Conservation (phyloP, 2,329 filamentous ascomycete species). For the Septoria linicola region DNA sequence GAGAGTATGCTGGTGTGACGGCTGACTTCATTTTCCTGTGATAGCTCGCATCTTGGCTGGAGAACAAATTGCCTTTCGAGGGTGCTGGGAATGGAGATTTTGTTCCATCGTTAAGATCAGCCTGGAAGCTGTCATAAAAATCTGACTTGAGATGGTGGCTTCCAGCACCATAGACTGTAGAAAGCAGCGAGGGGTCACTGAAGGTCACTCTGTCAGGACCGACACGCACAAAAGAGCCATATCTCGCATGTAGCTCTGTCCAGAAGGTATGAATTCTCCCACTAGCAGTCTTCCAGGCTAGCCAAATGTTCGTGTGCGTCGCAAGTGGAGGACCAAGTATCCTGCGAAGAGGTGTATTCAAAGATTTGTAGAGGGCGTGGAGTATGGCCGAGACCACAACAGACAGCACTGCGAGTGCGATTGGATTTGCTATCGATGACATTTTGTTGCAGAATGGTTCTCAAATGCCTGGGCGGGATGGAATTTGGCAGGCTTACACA, state of each 20-base stretch:
- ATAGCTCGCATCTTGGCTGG: background rate
- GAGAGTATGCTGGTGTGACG: constrained; percentile 23
- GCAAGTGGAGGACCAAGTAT: constrained; percentile 11
- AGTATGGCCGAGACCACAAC: background rate
- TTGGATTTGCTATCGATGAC: background rate
- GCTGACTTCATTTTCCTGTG: constrained; percentile 27
- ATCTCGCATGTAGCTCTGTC: constrained; percentile 39
- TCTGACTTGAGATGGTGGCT: constrained; percentile 18
- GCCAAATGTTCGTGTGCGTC: constrained; percentile 4
- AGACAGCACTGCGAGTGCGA: background rate
- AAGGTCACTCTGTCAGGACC: constrained; percentile 73
- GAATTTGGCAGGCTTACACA: too few relatives aligned
- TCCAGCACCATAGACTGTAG: constrained; percentile 57
- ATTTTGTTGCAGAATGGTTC: too few relatives aligned
- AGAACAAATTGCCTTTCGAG: constrained; percentile 14
- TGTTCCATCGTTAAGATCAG: background rate
- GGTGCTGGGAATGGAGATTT: background rate
- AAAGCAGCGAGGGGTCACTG: constrained; percentile 66
- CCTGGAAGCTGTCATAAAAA: constrained; percentile 15
- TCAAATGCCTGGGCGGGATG: too few relatives aligned
- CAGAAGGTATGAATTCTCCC: constrained; percentile 6
- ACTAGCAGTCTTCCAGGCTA: background rate
- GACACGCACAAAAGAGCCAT: constrained; percentile 69
- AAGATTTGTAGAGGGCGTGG: background rate
- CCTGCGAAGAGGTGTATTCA: constrained; percentile 5